Percentiles rank a stretch among this genome's conserved stretches.
phyloP scores from a whole-genome alignment of 2,329 filamentous ascomycete species.

The Clarireedia homoeocarpa region DNA sequence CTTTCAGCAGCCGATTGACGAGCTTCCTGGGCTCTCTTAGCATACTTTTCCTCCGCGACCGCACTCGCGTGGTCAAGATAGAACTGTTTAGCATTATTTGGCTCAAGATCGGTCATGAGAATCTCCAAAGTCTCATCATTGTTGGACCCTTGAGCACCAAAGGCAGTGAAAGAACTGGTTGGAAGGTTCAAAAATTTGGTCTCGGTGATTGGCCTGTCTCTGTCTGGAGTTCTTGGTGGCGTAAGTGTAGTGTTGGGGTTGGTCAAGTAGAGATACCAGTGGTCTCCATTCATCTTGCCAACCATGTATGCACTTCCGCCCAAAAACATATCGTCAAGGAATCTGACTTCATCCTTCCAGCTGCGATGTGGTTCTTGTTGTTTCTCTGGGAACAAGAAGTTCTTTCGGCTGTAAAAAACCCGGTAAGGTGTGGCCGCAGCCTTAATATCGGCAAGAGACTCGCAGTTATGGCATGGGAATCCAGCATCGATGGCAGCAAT shows the following conservation, averaged over 20 bases:
- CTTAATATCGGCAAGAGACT: constrained; percentile 56
- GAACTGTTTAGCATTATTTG: constrained; percentile 62
- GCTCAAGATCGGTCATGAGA: constrained; percentile 64
- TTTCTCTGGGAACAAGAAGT: constrained; percentile 91
- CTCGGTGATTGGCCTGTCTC: constrained; percentile 33
- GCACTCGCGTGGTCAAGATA: constrained; percentile 78
- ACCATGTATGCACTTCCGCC: constrained; percentile 98
- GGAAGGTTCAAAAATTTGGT: constrained; percentile 30
- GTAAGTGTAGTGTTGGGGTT: constrained; percentile 74
- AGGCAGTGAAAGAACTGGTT: constrained; percentile 26
- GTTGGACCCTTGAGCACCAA: constrained; percentile 11
- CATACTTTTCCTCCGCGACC: constrained; percentile 76
- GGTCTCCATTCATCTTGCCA: constrained; percentile 98
- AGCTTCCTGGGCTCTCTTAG: constrained; percentile 57
- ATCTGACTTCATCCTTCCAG: constrained; percentile 95
- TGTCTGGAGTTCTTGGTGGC: constrained; percentile 69
- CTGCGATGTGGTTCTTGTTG: constrained; percentile 92
- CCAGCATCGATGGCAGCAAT: constrained; percentile 83
- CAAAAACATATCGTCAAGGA: constrained; percentile 83
- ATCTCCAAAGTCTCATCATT: constrained; percentile 73
- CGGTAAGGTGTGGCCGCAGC: constrained; percentile 84
- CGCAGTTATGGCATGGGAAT: constrained; percentile 73
- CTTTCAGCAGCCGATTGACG: constrained; percentile 51
- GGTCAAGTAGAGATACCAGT: constrained; percentile 98
- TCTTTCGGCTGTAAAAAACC: constrained; percentile 98